These are phyloP conservation scores for Prunella vulgaris DNA, from an alignment of 257 asterid species.

Conservation along the genomic window DNA sequence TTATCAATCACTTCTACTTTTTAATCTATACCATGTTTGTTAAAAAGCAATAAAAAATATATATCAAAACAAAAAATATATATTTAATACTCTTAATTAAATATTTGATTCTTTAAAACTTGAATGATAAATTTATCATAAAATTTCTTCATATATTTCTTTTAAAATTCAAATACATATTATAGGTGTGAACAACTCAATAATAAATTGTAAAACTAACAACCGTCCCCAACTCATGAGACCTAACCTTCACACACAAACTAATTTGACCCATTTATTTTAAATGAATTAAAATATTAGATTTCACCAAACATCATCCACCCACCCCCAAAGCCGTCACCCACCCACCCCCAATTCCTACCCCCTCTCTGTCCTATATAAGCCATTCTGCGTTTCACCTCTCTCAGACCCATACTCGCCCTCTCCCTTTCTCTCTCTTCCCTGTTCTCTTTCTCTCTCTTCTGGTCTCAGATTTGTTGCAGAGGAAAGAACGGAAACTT, in stretches of 20 bases:
- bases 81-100: no score
- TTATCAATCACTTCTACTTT: no score
- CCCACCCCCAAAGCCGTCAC: neutral
- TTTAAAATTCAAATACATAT: no score
- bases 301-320: constrained; percentile 15
- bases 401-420: neutral
- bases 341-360: neutral
- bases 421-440: neutral
- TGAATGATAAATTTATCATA: no score
- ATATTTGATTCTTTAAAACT: no score
- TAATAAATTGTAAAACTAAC: neutral
- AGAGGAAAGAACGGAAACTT: neutral
- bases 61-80: no score
- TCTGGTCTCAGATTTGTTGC: constrained; percentile 5
- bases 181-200: no score
- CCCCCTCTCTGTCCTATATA: constrained; percentile 17
- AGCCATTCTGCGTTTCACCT: constrained; percentile 3
- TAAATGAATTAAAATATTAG: no score
- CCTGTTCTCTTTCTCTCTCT: constrained; percentile 18
- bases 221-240: neutral
- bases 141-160: no score
- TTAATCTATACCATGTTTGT: no score
- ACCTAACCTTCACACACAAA: constrained; percentile 29
- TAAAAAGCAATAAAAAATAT: no score
- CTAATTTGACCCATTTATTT: constrained; percentile 16